phyloP scores from a whole-genome alignment of 2,329 filamentous ascomycete genomes.

The Trichoderma koningiopsis region DNA sequence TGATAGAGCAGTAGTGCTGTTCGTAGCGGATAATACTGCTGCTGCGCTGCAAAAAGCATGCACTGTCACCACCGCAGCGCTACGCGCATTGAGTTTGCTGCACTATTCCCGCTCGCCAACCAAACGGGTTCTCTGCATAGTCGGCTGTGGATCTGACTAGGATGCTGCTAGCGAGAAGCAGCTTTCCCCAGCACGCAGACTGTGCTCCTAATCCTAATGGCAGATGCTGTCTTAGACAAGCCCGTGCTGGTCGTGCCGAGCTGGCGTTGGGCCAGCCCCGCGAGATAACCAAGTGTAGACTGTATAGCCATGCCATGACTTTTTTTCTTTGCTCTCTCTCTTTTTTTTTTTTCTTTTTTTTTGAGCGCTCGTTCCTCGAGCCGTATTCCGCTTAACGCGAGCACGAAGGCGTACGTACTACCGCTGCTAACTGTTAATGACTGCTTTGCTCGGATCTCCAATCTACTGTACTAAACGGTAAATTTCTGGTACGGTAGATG shows the following conservation, averaged over 20 bases:
- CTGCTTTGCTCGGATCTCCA: not conserved
- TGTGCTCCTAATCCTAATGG: not conserved
- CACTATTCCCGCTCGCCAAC: not conserved
- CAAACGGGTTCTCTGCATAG: slow-evolving; percentile 18
- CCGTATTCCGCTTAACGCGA: not conserved
- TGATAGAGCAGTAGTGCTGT: not conserved
- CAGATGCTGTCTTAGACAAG: not conserved
- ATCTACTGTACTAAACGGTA: not conserved
- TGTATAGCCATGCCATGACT: not conserved
- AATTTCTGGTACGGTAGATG: not conserved
- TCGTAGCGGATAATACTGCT: not conserved
- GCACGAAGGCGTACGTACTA: not conserved
- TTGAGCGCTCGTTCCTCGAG: not conserved
- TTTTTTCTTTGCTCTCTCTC: too few relatives aligned
- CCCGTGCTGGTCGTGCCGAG: not conserved
- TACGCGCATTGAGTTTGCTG: slow-evolving; percentile 17
- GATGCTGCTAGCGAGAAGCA: not conserved
- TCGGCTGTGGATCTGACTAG: slow-evolving; percentile 1
- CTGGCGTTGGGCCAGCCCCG: not conserved
- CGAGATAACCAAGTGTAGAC: not conserved
- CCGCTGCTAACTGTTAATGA: not conserved
- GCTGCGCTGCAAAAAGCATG: not conserved
- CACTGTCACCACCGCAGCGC: slow-evolving; percentile 17
- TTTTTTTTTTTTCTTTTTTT: not conserved
- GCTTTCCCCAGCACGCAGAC: slow-evolving; percentile 6